These are phyloP conservation scores for Eleusine coracana DNA, from an alignment of 176 grass and related monocot genomes.

Conservation along the genomic window DNA sequence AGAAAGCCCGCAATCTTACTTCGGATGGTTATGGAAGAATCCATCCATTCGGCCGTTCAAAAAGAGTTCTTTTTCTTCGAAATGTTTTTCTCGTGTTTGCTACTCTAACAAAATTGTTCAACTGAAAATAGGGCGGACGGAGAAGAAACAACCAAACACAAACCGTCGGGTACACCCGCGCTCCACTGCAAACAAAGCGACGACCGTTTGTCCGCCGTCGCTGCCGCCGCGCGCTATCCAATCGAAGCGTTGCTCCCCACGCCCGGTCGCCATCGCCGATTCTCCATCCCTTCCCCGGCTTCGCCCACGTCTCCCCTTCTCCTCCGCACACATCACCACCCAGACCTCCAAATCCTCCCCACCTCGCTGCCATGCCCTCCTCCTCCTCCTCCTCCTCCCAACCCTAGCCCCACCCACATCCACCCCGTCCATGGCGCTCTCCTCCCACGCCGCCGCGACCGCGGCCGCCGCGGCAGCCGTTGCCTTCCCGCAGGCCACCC, in stretches of 20 bases:
- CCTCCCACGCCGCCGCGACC: slow-evolving; percentile 38
- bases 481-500: slow-evolving; percentile 36
- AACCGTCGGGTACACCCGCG: not conserved
- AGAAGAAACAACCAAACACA: too few relatives aligned
- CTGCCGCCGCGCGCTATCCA: not conserved
- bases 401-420: not conserved
- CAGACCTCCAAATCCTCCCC: slow-evolving; percentile 17
- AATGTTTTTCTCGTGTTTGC: too few relatives aligned
- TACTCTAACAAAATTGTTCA: too few relatives aligned
- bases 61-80: too few relatives aligned
- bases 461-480: not conserved
- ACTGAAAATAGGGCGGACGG: too few relatives aligned
- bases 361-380: slow-evolving; percentile 32
- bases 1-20: too few relatives aligned
- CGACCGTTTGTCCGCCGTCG: not conserved
- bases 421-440: slow-evolving; percentile 45
- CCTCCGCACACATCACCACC: slow-evolving; percentile 33
- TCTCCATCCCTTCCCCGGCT: not conserved
- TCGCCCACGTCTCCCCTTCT: slow-evolving; percentile 50
- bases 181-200: not conserved
- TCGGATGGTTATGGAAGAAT: too few relatives aligned
- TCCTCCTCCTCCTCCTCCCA: slow-evolving; percentile 23
- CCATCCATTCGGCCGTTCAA: too few relatives aligned
- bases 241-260: not conserved
- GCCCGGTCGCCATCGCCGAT: slow-evolving; percentile 3